Evolutionary conservation across 768 basidiomycete species (phyloP).

Genomic region (Pleurotus eryngii): DNA sequence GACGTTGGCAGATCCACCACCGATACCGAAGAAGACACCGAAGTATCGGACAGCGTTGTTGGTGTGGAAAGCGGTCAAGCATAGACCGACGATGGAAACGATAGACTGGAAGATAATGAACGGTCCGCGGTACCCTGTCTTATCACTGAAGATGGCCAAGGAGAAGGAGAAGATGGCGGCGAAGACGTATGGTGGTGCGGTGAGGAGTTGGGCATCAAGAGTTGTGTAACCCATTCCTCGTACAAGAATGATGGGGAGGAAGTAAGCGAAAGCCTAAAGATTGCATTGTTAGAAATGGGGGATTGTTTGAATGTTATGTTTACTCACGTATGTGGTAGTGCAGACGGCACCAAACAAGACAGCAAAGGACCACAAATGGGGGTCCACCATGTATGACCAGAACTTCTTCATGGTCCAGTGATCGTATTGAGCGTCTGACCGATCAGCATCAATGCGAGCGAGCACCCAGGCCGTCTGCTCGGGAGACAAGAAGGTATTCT

Average conservation of each 20-base stretch:
- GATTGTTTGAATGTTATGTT: background rate
- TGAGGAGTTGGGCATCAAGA: conserved; percentile 27
- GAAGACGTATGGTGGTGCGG: conserved; percentile 31
- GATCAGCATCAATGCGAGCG: conserved; percentile 32
- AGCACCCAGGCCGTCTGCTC: conserved; percentile 29
- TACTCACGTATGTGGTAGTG: conserved; percentile 33
- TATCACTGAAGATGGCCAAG: conserved; percentile 37
- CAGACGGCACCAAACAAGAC: conserved; percentile 30
- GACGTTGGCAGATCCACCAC: background rate
- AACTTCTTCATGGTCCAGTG: conserved; percentile 27
- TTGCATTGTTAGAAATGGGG: background rate
- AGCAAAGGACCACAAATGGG: conserved; percentile 25
- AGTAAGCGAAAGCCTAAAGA: conserved; percentile 19
- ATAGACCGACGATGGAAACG: conserved; percentile 26
- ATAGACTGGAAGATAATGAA: conserved; percentile 30
- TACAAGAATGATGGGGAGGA: conserved; percentile 31
- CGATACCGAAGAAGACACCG: conserved; percentile 31
- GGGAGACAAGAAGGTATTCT: conserved; percentile 29
- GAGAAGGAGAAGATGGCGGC: conserved; percentile 31
- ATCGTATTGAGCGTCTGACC: conserved; percentile 35
- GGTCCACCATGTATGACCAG: conserved; percentile 32
- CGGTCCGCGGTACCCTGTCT: conserved; percentile 27
- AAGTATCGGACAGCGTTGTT: conserved; percentile 19
- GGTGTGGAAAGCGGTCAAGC: conserved; percentile 2
- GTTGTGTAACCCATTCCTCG: conserved; percentile 28